A percentile compares a stretch with the other conserved stretches of the same genome.
These are phyloP conservation scores for Aspergillus leporis DNA, from an alignment of 495 filamentous ascomycete genomes.

Conservation along the genomic window DNA sequence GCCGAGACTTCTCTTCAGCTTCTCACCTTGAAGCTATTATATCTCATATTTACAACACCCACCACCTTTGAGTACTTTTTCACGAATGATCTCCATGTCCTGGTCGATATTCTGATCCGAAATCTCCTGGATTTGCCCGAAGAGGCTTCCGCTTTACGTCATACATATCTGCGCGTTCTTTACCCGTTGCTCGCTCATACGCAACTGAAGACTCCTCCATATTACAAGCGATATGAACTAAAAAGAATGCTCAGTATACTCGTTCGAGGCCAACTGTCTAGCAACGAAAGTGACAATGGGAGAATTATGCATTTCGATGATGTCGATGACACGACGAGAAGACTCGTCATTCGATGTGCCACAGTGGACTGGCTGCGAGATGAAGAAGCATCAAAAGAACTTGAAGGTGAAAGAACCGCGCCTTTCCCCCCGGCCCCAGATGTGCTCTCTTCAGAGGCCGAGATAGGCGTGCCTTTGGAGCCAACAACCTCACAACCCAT, in stretches of 20 bases:
- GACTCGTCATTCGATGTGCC: constrained; percentile 78
- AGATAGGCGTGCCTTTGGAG: constrained; percentile 29
- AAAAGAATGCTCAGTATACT: constrained; percentile 71
- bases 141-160: constrained; percentile 75
- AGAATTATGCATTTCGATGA: constrained; percentile 82
- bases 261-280: constrained; percentile 39
- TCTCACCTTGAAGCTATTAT: constrained; percentile 91
- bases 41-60: constrained; percentile 88
- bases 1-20: constrained; percentile 87
- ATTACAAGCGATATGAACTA: constrained; percentile 92
- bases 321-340: constrained; percentile 83
- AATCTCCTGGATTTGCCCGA: constrained; percentile 91
- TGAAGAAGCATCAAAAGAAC: constrained; percentile 12
- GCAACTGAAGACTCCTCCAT: constrained; percentile 77
- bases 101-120: constrained; percentile 93
- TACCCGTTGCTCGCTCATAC: constrained; percentile 89
- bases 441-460: constrained; percentile 19
- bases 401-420: constrained; percentile 8
- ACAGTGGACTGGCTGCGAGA: constrained; percentile 79
- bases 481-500: constrained; percentile 23
- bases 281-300: constrained; percentile 33
- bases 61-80: constrained; percentile 98
- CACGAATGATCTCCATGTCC: constrained; percentile 91
- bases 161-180: constrained; percentile 97
- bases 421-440: constrained; percentile 4